Conservation (phyloP, 2,329 filamentous ascomycete genomes). For the Hypocrella siamensis region DNA sequence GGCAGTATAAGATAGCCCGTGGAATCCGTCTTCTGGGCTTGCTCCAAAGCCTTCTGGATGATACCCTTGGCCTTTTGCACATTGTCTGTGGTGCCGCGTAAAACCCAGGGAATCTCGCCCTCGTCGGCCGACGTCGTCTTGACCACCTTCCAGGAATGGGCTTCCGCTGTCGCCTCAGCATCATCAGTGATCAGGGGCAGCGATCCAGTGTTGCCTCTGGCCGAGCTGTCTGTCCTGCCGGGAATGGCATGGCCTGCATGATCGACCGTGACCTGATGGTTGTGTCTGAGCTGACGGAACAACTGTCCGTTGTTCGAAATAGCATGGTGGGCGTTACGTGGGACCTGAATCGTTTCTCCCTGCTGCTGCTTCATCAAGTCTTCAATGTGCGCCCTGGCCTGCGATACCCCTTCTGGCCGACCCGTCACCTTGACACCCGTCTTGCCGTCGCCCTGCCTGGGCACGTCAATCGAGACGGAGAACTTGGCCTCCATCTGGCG, state of each 20-base stretch:
- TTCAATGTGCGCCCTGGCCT: conserved; percentile 74
- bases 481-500: conserved; percentile 76
- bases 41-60: conserved; percentile 57
- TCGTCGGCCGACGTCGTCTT: conserved; percentile 44
- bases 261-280: conserved; percentile 80
- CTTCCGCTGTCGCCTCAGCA: conserved; percentile 43
- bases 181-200: conserved; percentile 93
- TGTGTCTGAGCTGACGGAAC: conserved; percentile 78
- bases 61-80: conserved; percentile 66
- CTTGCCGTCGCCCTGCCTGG: conserved; percentile 70
- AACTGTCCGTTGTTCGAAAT: conserved; percentile 82
- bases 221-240: conserved; percentile 42
- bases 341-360: conserved; percentile 75
- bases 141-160: conserved; percentile 73
- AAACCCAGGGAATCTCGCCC: conserved; percentile 76
- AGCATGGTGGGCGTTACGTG: conserved; percentile 65
- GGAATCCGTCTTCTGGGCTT: conserved; percentile 51
- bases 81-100: conserved; percentile 63
- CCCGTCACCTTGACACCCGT: conserved; percentile 80
- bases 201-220: conserved; percentile 41
- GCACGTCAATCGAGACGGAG: conserved; percentile 76
- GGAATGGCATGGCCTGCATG: conserved; percentile 72
- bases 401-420: conserved; percentile 60
- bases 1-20: conserved; percentile 82
- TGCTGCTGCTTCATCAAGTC: conserved; percentile 71